Evolutionary conservation across 495 filamentous ascomycete species (phyloP), one percentile per base, ranked within the genome.

Genomic region (Daldinia grandis): DNA sequence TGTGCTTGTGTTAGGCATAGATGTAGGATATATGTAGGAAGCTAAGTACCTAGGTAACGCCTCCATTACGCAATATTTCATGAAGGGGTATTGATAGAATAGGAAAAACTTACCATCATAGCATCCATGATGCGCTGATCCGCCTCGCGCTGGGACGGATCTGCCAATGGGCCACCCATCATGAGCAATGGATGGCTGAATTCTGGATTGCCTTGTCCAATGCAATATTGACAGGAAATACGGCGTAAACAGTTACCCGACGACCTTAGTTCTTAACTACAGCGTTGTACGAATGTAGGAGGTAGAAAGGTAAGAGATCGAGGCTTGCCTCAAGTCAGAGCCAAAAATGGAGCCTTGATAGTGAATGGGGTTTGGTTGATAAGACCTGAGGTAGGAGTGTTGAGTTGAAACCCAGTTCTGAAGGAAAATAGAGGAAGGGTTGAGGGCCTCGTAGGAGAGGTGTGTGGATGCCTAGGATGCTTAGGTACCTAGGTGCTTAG

Each of bases 21-120:
- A n/a, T n/a, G n/a, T n/a, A n/a, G n/a, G n/a, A n/a, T n/a, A n/a
- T n/a, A n/a, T n/a, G n/a, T n/a, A n/a, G n/a, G n/a, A n/a, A n/a
- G n/a, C n/a, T n/a, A n/a, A n/a, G n/a, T n/a, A n/a, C n/a, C n/a
- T n/a, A n/a, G n/a, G 44, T 49, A 49, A 49, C 44, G 38, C n/a
- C 38, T 17, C 9, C 10, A 31, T 31, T 7, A 7, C 7, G 38
- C 10, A 42, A 42, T 3, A 42, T 42, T 7, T 53, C 49, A 53
- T 55, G 15, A 55, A n/a, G n/a, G n/a, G n/a, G n/a, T n/a, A n/a
- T n/a, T n/a, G n/a, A n/a, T n/a, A n/a, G n/a, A 19, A 19, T 21
- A 24, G 14, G 33, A 9, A n/a, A 8, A 19, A 49, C 74, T 72
- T 66, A 69, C 74, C 71, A 72, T 74, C 71, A 74, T 74, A 7